phyloP scores from a whole-genome alignment of 108 stramenopile species.

The Aureococcus anophagefferens region DNA sequence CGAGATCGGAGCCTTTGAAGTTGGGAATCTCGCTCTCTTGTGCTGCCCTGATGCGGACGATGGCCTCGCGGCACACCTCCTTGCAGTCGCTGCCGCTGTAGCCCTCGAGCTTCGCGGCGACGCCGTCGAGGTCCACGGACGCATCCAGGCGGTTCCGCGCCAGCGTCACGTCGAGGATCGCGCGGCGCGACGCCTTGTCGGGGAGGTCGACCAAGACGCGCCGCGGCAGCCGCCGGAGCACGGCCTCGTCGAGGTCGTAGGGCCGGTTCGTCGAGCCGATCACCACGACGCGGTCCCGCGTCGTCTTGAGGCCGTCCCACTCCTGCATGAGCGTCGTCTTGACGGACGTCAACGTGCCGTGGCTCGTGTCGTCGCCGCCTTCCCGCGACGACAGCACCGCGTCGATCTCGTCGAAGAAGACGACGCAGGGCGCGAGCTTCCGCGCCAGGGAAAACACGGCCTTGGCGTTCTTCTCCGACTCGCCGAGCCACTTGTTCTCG shows the following conservation, averaged over 20 bases:
- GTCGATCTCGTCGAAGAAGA: slow-evolving; percentile 95
- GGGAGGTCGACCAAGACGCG: slow-evolving; percentile 93
- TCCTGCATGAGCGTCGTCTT: slow-evolving; percentile 76
- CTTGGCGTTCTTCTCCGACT: slow-evolving; percentile 94
- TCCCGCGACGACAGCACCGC: slow-evolving; percentile 74
- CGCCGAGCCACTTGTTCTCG: slow-evolving; percentile 96
- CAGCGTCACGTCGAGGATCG: slow-evolving; percentile 81
- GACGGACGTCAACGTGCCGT: slow-evolving; percentile 90
- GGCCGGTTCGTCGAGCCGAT: slow-evolving; percentile 94
- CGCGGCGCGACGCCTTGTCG: slow-evolving; percentile 70
- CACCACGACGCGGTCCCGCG: slow-evolving; percentile 76
- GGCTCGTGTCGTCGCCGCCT: slow-evolving; percentile 84
- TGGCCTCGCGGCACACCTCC: slow-evolving; percentile 89
- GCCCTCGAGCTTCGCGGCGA: slow-evolving; percentile 81
- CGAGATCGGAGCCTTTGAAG: too few species aligned
- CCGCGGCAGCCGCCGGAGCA: slow-evolving; percentile 83
- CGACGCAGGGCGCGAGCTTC: slow-evolving; percentile 83
- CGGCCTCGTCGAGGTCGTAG: slow-evolving; percentile 93
- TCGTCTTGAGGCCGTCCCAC: slow-evolving; percentile 87
- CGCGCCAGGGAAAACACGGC: slow-evolving; percentile 97
- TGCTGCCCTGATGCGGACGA: slow-evolving; percentile 85
- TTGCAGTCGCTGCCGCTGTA: slow-evolving; percentile 94
- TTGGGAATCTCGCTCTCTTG: too few species aligned
- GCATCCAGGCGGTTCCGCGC: slow-evolving; percentile 69
- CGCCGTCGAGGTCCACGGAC: slow-evolving; percentile 69